These are phyloP conservation scores for Marasmius oreades DNA, from an alignment of 1,284 basidiomycete genomes.

Conservation along the genomic window DNA sequence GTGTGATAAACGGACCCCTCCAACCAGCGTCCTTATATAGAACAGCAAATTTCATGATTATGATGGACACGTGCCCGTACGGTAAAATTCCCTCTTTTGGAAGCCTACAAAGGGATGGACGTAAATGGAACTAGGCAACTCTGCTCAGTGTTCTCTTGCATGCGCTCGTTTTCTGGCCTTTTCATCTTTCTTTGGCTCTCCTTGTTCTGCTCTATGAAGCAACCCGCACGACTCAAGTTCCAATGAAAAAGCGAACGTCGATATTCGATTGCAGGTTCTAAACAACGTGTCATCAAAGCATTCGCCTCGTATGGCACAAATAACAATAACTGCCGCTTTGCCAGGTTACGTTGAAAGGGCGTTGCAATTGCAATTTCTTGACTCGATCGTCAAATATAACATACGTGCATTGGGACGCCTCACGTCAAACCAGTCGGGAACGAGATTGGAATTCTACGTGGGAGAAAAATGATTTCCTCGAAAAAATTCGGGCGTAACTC, in stretches of 20 bases:
- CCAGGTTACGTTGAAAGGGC: not conserved
- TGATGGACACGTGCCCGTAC: not conserved
- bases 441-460: not conserved
- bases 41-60: not conserved
- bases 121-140: not conserved
- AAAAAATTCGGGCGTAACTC: not conserved
- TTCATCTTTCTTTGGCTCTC: not conserved
- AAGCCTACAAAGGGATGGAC: not conserved
- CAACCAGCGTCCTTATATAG: not conserved
- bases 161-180: not conserved
- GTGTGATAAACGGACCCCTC: not conserved
- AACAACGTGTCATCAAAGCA: not conserved
- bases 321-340: not conserved
- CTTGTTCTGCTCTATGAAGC: not conserved
- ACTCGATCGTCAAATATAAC: not conserved
- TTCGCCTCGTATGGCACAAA: not conserved
- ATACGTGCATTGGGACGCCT: not conserved
- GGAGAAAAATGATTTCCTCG: not conserved
- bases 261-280: not conserved
- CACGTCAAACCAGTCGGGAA: not conserved
- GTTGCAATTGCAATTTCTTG: not conserved
- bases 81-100: not conserved
- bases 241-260: not conserved
- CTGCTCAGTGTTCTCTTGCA: not conserved
- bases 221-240: not conserved